These are phyloP conservation scores for Gastrodia elata DNA, from an alignment of 106 monocot genomes.

Conservation along the genomic window DNA sequence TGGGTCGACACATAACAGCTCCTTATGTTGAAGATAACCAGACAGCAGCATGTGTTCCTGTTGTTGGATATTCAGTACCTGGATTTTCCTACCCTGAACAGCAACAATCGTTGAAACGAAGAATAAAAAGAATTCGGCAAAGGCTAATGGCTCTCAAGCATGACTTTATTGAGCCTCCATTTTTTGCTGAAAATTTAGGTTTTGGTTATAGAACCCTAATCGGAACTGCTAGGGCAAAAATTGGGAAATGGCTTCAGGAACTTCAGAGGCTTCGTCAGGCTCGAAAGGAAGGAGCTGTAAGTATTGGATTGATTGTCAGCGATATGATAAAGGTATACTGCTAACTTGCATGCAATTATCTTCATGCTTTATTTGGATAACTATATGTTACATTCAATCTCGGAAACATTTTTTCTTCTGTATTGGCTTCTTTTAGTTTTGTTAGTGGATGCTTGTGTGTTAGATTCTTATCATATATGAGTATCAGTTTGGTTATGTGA, in stretches of 20 bases:
- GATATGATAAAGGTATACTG: conserved; percentile 74
- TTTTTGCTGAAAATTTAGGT: conserved; percentile 49
- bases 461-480: no score
- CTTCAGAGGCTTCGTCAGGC: conserved; percentile 85
- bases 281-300: conserved; percentile 88
- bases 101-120: conserved; percentile 58
- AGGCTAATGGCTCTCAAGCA: conserved; percentile 89
- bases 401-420: no score
- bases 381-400: no score
- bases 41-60: conserved; percentile 14
- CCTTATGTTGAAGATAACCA: conserved; percentile 40
- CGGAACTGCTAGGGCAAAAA: conserved; percentile 68
- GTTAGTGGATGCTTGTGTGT: no score
- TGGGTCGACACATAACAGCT: conserved; percentile 25
- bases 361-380: not conserved
- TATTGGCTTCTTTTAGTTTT: no score
- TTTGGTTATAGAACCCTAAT: conserved; percentile 45
- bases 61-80: conserved; percentile 23
- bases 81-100: conserved; percentile 23
- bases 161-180: conserved; percentile 62
- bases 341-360: not conserved
- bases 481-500: no score
- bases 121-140: conserved; percentile 89
- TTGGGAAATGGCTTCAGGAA: conserved; percentile 93
- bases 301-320: conserved; percentile 75